Percentiles rank a stretch among this genome's conserved stretches.
Evolutionary conservation across 495 filamentous ascomycete genomes (phyloP).

Genomic region (Lophiostoma macrostomum): DNA sequence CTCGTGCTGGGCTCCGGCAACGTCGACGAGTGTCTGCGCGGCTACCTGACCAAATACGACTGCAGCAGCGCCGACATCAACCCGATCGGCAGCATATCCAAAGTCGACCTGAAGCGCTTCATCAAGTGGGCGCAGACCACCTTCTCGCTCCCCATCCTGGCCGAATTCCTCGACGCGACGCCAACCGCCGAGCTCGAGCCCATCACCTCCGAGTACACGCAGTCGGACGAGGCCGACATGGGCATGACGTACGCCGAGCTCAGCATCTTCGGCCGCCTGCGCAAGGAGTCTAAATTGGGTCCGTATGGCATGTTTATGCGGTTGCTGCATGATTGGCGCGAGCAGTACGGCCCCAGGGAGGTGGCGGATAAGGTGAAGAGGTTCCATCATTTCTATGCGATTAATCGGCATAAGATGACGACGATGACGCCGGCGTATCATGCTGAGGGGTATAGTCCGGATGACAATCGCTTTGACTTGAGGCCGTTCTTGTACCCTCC

Average conservation of each 20-base stretch:
- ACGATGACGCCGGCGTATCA: constrained; percentile 40
- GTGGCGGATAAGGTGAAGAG: constrained; percentile 62
- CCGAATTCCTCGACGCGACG: constrained; percentile 53
- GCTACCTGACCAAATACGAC: constrained; percentile 73
- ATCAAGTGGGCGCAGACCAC: constrained; percentile 60
- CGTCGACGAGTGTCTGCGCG: constrained; percentile 49
- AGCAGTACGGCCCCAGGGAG: constrained; percentile 43
- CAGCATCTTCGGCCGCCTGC: constrained; percentile 57
- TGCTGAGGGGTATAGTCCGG: constrained; percentile 47
- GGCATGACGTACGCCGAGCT: constrained; percentile 57
- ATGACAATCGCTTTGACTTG: constrained; percentile 67
- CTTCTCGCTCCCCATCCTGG: constrained; percentile 70
- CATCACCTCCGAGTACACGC: constrained; percentile 63
- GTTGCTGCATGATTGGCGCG: constrained; percentile 68
- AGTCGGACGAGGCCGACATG: constrained; percentile 76
- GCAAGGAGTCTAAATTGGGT: constrained; percentile 71
- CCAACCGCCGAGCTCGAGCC: constrained; percentile 66
- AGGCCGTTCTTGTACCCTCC: constrained; percentile 41
- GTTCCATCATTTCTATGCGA: constrained; percentile 65
- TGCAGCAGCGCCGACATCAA: constrained; percentile 49
- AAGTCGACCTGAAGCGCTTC: constrained; percentile 72
- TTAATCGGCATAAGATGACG: constrained; percentile 50
- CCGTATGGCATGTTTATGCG: constrained; percentile 68
- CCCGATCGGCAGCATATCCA: constrained; percentile 44
- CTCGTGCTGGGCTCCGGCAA: constrained; percentile 64